Percentiles rank a stretch among this genome's conserved stretches.
phyloP scores from a whole-genome alignment of 2,329 filamentous ascomycete species.

The Colletotrichum somersetense region DNA sequence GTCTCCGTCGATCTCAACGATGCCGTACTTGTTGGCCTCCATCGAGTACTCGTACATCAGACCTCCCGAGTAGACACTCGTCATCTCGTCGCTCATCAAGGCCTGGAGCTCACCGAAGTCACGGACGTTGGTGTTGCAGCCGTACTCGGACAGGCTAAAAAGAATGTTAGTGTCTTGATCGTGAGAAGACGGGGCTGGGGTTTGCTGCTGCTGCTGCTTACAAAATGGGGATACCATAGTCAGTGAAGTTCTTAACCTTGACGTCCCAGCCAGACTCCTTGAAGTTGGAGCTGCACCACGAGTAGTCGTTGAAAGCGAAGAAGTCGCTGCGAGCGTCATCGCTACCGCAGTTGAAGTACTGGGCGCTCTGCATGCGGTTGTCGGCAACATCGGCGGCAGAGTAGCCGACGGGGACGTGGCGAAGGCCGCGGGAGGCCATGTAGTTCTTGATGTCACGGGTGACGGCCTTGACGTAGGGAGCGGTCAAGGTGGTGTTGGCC shows the following conservation, averaged over 20 bases:
- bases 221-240: constrained; percentile 91
- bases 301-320: constrained; percentile 92
- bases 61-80: constrained; percentile 90
- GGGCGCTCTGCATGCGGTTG: constrained; percentile 87
- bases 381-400: constrained; percentile 83
- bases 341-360: constrained; percentile 93
- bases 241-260: constrained; percentile 89
- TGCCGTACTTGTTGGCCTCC: constrained; percentile 83
- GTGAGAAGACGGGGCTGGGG: constrained; percentile 32
- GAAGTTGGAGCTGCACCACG: constrained; percentile 83
- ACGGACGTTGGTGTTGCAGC: constrained; percentile 86
- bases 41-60: constrained; percentile 95
- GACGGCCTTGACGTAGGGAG: constrained; percentile 82
- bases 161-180: constrained; percentile 3
- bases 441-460: constrained; percentile 83
- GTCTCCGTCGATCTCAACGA: constrained; percentile 74
- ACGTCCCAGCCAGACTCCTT: constrained; percentile 81
- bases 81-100: constrained; percentile 88
- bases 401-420: constrained; percentile 81
- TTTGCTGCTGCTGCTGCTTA: constrained; percentile 52
- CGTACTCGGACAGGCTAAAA: constrained; percentile 85
- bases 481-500: constrained; percentile 71
- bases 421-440: constrained; percentile 71
- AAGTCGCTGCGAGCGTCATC: constrained; percentile 89
- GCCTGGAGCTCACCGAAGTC: constrained; percentile 83